A percentile compares a stretch with the other conserved stretches of the same genome.
Evolutionary conservation across 1,284 basidiomycete genomes (phyloP).

Genomic region (Microbotryum saponariae): DNA sequence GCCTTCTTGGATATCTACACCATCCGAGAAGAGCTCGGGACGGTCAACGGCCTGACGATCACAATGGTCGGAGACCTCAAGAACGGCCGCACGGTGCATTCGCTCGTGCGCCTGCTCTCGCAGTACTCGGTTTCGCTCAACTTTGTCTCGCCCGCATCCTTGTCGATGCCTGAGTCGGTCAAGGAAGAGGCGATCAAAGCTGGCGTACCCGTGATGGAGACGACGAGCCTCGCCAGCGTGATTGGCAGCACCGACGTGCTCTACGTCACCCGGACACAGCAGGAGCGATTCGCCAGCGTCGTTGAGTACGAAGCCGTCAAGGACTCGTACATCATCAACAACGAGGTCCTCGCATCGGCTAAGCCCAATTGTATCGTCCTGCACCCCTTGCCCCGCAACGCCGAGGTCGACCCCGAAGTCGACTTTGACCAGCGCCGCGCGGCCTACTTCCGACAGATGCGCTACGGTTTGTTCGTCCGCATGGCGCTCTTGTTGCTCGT

Average conservation of each 20-base stretch:
- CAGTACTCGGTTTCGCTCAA: constrained; percentile 81
- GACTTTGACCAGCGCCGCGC: constrained; percentile 92
- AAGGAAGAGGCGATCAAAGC: constrained; percentile 74
- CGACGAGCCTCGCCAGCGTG: constrained; percentile 80
- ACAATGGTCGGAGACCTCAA: constrained; percentile 92
- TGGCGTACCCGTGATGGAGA: constrained; percentile 69
- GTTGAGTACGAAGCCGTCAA: constrained; percentile 85
- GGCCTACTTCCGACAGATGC: constrained; percentile 98
- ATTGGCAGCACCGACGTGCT: constrained; percentile 90
- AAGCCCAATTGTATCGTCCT: constrained; percentile 97
- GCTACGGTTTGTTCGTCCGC: constrained; percentile 86
- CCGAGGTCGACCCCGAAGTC: constrained; percentile 95
- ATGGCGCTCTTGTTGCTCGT: constrained; percentile 11
- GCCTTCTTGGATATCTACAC: constrained; percentile 92
- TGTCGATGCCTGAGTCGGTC: constrained; percentile 84
- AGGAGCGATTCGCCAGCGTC: constrained; percentile 79
- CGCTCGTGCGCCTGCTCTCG: constrained; percentile 82
- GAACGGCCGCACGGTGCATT: constrained; percentile 96
- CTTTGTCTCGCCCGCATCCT: constrained; percentile 85
- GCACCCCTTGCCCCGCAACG: constrained; percentile 93
- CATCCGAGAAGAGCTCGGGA: constrained; percentile 88
- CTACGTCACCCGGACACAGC: constrained; percentile 93
- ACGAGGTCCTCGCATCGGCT: constrained; percentile 52
- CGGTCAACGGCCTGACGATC: constrained; percentile 91
- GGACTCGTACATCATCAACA: constrained; percentile 88